Conservation (phyloP, 2,329 filamentous ascomycete genomes). For the Verticillium isaacii region DNA sequence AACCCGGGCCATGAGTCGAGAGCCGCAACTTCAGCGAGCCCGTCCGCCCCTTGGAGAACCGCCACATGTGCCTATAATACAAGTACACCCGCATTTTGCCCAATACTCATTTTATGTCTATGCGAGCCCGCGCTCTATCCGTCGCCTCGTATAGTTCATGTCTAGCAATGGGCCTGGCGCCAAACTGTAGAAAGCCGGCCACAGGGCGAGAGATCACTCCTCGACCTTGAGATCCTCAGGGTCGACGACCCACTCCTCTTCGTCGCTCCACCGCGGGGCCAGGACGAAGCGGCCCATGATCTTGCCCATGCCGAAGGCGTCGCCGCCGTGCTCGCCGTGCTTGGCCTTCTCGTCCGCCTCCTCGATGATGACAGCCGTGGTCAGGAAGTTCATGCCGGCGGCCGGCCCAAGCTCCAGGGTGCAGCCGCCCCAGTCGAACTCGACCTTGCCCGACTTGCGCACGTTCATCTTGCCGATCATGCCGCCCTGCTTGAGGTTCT, state of each 20-base stretch:
- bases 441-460: slow-evolving; percentile 56
- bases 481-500: slow-evolving; percentile 46
- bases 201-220: neutral
- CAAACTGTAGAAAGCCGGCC: neutral
- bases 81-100: neutral
- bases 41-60: neutral
- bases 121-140: neutral
- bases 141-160: neutral
- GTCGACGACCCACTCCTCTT: slow-evolving; percentile 48
- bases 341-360: slow-evolving; percentile 48
- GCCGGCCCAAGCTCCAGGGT: slow-evolving; percentile 47
- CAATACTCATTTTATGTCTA: neutral
- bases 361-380: slow-evolving; percentile 55
- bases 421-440: slow-evolving; percentile 59
- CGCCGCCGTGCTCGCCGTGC: slow-evolving; percentile 36
- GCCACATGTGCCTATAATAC: neutral
- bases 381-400: slow-evolving; percentile 51
- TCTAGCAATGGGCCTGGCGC: neutral
- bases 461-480: slow-evolving; percentile 56
- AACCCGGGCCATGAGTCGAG: neutral
- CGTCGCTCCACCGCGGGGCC: slow-evolving; percentile 53
- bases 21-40: neutral
- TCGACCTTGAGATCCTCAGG: slow-evolving; percentile 25
- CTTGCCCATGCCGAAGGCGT: slow-evolving; percentile 57
- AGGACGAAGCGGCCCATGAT: slow-evolving; percentile 59